Evolutionary conservation across 345 rosid species (phyloP).

Genomic region (Pugionium cornutum): DNA sequence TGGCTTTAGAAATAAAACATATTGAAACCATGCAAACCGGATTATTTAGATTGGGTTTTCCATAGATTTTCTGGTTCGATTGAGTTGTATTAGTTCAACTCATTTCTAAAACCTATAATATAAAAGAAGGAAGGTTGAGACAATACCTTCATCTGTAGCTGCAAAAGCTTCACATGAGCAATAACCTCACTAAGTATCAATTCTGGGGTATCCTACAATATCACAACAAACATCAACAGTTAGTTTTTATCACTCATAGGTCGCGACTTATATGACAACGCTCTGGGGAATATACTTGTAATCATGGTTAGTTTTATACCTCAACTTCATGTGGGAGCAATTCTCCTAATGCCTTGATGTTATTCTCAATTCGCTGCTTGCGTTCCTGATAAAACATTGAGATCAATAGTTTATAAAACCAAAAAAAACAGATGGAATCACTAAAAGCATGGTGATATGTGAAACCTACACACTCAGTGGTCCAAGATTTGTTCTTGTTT

Average conservation of each 20-base stretch:
- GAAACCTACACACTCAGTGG: slow-evolving; percentile 32
- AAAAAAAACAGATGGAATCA: slow-evolving; percentile 3
- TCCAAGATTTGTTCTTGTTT: not conserved
- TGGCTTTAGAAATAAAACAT: too few species aligned
- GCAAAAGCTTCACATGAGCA: slow-evolving; percentile 58
- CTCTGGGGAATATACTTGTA: not conserved
- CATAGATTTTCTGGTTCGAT: too few species aligned
- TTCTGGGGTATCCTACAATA: slow-evolving; percentile 42
- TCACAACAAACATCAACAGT: slow-evolving; percentile 14
- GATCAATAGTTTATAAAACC: not conserved
- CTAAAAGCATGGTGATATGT: not conserved
- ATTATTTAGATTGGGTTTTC: too few species aligned
- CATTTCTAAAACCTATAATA: too few species aligned
- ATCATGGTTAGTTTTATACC: slow-evolving; percentile 35
- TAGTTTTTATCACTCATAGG: not conserved
- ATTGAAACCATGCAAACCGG: too few species aligned
- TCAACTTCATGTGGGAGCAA: slow-evolving; percentile 50
- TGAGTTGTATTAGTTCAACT: too few species aligned
- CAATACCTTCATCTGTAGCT: slow-evolving; percentile 59
- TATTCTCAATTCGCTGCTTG: slow-evolving; percentile 44
- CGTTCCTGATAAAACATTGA: slow-evolving; percentile 38
- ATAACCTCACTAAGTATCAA: slow-evolving; percentile 43
- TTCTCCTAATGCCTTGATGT: slow-evolving; percentile 48
- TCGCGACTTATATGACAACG: not conserved
- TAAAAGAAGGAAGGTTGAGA: not conserved